Base-by-base conservation (phyloP, 202 grass and related monocot genomes). In the Elaeis oleifera region DNA sequence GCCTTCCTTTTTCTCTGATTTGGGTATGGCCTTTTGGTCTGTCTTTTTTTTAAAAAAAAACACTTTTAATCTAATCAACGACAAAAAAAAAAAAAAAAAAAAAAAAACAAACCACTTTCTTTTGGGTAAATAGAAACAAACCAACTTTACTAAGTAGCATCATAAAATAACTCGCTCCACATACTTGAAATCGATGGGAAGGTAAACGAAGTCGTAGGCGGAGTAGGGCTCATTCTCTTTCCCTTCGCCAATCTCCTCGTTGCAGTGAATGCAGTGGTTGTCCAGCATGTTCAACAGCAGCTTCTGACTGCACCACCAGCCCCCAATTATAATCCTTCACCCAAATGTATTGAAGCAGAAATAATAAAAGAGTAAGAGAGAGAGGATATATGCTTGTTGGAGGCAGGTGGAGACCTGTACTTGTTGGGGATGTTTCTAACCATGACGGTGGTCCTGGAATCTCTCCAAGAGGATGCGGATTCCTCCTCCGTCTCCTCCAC, bases 171-270 rank as follows among this genome's bases (percentile, higher is more conserved):
- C 36, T 59, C 18, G 36, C 39, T 69, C 22, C 9, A 84, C 91
- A 85, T 78, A 99, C 94, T 83, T 99, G 94, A 99, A 99, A 89
- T 99, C 94, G 23, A 99, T 99, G 60, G 94, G 94, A n/a, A 99
- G 94, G 65, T 99, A 99, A 75, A 92, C 77, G 55, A 99, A 99
- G 83, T 99, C 94, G 71, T 92, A 99, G 74, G 82, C 74, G 3
- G 94, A 99, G 56, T 76, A 83, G 7, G 88, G 94, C 19, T 89
- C 79, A 21, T 27, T 79, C 82, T 71, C 69, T 50, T 52, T 55
- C 48, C 57, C 64, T 20, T 79, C 87, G 5, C 18, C 61, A 19
- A 89, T 86, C 69, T 77, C 70, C 75, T 89, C 78, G 74, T 99
- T 99, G 78, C 75, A 76, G 25, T 75, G 77, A 75, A 89, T 89